Evolutionary conservation across 2,329 filamentous ascomycete species (phyloP), one percentile per base, ranked within the genome.

Genomic region (Diplocarpon rosae): DNA sequence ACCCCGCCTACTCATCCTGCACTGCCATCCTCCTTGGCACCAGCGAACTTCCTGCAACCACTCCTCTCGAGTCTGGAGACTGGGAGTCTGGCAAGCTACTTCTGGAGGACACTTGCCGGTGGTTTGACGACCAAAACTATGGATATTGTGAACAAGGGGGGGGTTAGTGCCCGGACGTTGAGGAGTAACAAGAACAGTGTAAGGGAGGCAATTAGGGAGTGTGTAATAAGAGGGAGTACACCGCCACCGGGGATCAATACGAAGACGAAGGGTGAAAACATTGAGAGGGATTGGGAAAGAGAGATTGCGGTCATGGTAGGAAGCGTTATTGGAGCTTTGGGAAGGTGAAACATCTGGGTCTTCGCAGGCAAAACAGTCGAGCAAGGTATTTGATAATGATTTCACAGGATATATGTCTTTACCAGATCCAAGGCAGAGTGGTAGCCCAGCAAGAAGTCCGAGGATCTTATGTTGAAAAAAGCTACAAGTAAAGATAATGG

Each of bases 221-320:
- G 88, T 53, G 92, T 98, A 1, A 66, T 89, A 48, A 76, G 76
- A 41, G 90, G 90, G 0, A 83, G 80, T 30, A 76, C 80, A 60
- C 61, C 83, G 40, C 85, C 86, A 1, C 88, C 28, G 43, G 61
- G 58, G 1, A 72, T 70, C 12, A 74, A 70, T 0, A 61, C 59
- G 11, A 95, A 87, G 83, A 62, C 30, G 57, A 66, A 95, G 85
- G 84, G 63, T 29, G 59, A 66, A n/a, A 66, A 66, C 11, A 67
- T 67, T 51, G 66, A 63, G 50, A 69, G 67, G 6, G 74, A 69
- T 45, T 95, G 87, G 86, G 90, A 95, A 58, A 75, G 90, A 32
- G 92, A 96, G 66, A 83, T 89, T 38, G 88, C 89, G 1, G 89
- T 96, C 38, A 95, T 96, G 90, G 84, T 94, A 34, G 83, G 85